Conservation (phyloP, 345 rosid genomes). For the Camelina sativa region DNA sequence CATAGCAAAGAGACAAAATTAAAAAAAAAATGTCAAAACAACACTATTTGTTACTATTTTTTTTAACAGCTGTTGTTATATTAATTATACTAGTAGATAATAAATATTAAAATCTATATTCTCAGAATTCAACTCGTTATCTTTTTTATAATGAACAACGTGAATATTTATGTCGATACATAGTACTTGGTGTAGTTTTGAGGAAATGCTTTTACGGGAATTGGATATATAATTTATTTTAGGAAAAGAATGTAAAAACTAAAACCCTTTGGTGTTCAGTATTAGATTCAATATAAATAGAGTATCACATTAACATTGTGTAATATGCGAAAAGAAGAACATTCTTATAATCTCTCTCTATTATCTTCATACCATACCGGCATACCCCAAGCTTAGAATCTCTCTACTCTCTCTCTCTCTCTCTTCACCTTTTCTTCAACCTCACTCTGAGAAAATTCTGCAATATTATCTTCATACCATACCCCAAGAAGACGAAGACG, state of each 20-base stretch:
- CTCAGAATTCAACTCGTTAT: no score
- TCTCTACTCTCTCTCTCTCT: background rate
- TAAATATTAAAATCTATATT: no score
- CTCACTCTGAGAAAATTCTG: slow-evolving; percentile 39
- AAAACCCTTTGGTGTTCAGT: background rate
- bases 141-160: background rate
- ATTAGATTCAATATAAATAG: background rate
- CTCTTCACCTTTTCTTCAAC: slow-evolving; percentile 29
- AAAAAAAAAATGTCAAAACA: no score
- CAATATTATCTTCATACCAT: slow-evolving; percentile 41
- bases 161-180: no score
- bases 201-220: background rate
- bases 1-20: no score
- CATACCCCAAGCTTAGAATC: slow-evolving; percentile 25
- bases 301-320: slow-evolving; percentile 5
- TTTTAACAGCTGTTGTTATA: no score
- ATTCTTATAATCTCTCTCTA: slow-evolving; percentile 29
- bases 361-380: background rate
- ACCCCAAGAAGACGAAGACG: slow-evolving; percentile 30
- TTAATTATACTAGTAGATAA: no score
- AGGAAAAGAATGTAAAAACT: background rate
- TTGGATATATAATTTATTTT: background rate
- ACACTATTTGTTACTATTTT: no score
- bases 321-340: slow-evolving; percentile 12
- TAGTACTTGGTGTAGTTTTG: background rate